These are phyloP conservation scores for Auxenochlorella protothecoides DNA, from an alignment of 139 green algal genomes.

Conservation along the genomic window DNA sequence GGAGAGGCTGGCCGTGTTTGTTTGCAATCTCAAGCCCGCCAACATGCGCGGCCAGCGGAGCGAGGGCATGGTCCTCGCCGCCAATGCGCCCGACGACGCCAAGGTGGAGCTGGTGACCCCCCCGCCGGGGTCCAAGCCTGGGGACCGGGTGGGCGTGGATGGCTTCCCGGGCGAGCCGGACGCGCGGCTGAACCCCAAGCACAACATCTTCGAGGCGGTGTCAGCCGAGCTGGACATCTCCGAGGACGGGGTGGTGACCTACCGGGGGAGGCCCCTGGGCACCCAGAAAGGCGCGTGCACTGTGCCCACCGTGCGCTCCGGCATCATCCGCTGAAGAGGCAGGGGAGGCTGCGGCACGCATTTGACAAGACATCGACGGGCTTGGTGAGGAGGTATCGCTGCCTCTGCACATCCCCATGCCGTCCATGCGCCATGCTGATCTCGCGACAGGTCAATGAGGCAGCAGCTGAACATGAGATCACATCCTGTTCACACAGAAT, in stretches of 20 bases:
- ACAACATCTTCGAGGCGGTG: constrained; percentile 72
- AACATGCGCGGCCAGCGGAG: constrained; percentile 80
- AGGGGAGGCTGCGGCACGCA: no score
- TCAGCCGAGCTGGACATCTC: constrained; percentile 46
- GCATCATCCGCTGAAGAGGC: constrained; percentile 36
- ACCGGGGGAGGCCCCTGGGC: constrained; percentile 53
- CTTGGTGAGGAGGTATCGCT: no score
- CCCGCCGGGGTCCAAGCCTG: constrained; percentile 47
- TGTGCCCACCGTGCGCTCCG: constrained; percentile 34
- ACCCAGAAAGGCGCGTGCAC: constrained; percentile 38
- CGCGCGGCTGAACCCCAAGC: constrained; percentile 79
- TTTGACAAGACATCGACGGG: no score
- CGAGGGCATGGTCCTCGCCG: constrained; percentile 86
- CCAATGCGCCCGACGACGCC: constrained; percentile 44
- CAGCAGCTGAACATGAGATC: no score
- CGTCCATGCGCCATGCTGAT: no score
- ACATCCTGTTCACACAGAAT: no score
- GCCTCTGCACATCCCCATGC: no score
- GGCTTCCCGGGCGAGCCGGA: constrained; percentile 66
- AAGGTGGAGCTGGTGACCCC: constrained; percentile 82
- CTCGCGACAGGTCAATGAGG: no score
- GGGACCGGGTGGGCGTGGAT: constrained; percentile 61
- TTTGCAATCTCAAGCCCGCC: constrained; percentile 90
- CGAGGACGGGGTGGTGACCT: constrained; percentile 49
- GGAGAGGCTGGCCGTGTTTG: constrained; percentile 51